Conservation (phyloP, 1,139 yeast species). For the Yamadazyma friedrichii region DNA sequence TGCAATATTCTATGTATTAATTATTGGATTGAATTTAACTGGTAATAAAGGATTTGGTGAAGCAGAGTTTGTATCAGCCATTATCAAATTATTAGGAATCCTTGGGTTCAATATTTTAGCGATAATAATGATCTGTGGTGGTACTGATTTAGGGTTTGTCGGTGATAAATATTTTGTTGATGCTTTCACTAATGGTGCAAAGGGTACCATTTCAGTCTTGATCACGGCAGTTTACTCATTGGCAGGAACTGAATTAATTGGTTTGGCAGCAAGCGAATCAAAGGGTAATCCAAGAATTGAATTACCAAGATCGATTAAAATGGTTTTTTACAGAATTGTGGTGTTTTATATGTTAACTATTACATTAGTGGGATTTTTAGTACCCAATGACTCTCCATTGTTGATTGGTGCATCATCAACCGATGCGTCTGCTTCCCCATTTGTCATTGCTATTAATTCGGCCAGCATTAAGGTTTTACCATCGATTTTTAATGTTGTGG, state of each 20-base stretch:
- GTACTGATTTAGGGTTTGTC: constrained; percentile 53
- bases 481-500: constrained; percentile 43
- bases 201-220: constrained; percentile 47
- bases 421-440: constrained; percentile 39
- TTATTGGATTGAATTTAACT: constrained; percentile 54
- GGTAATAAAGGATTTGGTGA: constrained; percentile 69
- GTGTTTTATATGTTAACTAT: constrained; percentile 42
- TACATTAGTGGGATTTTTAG: constrained; percentile 41
- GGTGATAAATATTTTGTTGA: constrained; percentile 57
- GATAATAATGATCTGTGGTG: constrained; percentile 66
- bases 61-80: constrained; percentile 61
- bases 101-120: constrained; percentile 71
- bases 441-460: constrained; percentile 42
- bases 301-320: constrained; percentile 43
- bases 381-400: constrained; percentile 29
- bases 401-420: constrained; percentile 31
- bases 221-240: constrained; percentile 44
- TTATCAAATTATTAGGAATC: constrained; percentile 61
- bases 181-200: constrained; percentile 61
- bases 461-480: constrained; percentile 44
- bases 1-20: constrained; percentile 57
- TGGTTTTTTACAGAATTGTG: constrained; percentile 43
- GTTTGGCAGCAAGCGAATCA: constrained; percentile 40
- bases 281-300: constrained; percentile 37
- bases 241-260: constrained; percentile 47